phyloP scores from a whole-genome alignment of 305 asterid species.

The Coffea humblotiana region DNA sequence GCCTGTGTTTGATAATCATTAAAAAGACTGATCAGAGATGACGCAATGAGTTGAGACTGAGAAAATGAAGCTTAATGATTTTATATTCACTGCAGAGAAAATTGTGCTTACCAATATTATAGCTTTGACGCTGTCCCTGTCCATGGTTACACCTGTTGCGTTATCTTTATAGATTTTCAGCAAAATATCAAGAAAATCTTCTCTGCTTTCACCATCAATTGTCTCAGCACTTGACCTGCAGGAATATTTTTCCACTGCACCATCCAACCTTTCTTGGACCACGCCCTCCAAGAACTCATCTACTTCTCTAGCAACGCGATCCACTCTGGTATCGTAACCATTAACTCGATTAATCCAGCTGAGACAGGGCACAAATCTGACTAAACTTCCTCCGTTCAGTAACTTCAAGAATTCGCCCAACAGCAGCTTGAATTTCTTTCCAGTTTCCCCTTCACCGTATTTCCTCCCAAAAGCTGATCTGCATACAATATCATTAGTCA shows the following conservation, averaged over 20 bases:
- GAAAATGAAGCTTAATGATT: too few relatives aligned
- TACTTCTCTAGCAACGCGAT: constrained; percentile 10
- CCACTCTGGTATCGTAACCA: constrained; percentile 16
- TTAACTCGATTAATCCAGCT: constrained; percentile 9
- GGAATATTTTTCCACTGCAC: background rate
- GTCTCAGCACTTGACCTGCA: background rate
- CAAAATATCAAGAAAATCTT: constrained; percentile 42
- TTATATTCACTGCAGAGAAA: too few relatives aligned
- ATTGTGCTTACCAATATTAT: constrained; percentile 31
- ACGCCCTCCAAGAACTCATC: too few relatives aligned
- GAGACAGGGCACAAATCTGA: constrained; percentile 5
- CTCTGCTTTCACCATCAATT: constrained; percentile 6
- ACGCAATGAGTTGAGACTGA: too few relatives aligned
- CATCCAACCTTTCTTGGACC: background rate
- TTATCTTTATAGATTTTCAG: constrained; percentile 31
- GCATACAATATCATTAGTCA: constrained; percentile 36
- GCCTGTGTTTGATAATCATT: too few relatives aligned
- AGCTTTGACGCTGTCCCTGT: constrained; percentile 41
- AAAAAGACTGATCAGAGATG: too few relatives aligned
- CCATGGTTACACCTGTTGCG: constrained; percentile 26
- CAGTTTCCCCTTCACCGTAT: constrained; percentile 30
- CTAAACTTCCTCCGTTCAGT: constrained; percentile 31
- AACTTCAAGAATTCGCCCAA: constrained; percentile 30
- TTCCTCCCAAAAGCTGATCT: constrained; percentile 51
- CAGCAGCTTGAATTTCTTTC: constrained; percentile 28